Evolutionary conservation across 2,329 filamentous ascomycete genomes (phyloP).

Genomic region (Ophiostoma triangulosporum): DNA sequence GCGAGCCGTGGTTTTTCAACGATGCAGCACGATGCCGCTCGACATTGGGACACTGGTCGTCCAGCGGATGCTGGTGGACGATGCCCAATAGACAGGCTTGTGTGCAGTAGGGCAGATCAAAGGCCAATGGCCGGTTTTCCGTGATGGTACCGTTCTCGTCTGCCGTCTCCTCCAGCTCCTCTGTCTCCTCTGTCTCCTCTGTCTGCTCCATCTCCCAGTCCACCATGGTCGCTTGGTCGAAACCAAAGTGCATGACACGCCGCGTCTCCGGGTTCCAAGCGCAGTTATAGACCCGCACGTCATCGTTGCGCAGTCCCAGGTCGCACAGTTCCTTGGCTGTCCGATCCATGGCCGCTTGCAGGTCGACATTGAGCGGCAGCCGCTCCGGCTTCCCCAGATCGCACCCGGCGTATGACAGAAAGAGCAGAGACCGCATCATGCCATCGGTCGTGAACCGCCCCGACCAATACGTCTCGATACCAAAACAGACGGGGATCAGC

Average conservation of each 20-base stretch:
- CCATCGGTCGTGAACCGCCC: neutral
- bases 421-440: neutral
- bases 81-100: neutral
- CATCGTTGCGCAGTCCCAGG: neutral
- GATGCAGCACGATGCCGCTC: neutral
- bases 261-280: constrained; percentile 1
- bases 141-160: too few relatives aligned
- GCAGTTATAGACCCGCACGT: constrained; percentile 1
- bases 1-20: neutral
- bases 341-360: constrained; percentile 3
- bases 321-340: neutral
- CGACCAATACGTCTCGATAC: neutral
- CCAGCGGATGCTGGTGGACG: neutral
- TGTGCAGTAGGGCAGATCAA: neutral
- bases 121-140: neutral
- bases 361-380: neutral
- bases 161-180: too few relatives aligned
- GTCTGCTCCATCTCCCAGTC: neutral
- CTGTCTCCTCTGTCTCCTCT: neutral
- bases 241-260: constrained; percentile 4
- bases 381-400: neutral
- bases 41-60: neutral
- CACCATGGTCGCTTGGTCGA: constrained; percentile 1
- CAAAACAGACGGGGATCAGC: constrained; percentile 1
- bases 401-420: neutral